Percentiles rank a stretch among this genome's conserved stretches.
Conservation (phyloP, 495 filamentous ascomycete genomes). For the Astrothelium subdiscretum region DNA sequence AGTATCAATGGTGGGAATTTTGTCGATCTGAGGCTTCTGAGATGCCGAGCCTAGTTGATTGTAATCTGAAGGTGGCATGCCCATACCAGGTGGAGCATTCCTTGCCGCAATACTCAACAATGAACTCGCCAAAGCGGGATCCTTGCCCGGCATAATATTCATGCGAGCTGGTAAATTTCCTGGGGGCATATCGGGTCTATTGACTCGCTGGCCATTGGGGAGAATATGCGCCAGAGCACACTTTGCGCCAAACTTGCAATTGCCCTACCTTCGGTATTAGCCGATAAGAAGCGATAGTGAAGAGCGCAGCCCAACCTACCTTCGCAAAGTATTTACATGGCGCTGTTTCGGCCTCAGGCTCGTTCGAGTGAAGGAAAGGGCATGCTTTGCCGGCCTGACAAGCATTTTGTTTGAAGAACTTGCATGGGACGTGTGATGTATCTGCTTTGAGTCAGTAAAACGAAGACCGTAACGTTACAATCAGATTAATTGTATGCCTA, state of each 20-base stretch:
- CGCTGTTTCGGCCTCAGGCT: conserved; percentile 64
- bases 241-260: conserved; percentile 97
- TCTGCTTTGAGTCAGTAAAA: conserved; percentile 40
- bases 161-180: conserved; percentile 54
- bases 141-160: conserved; percentile 37
- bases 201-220: conserved; percentile 84
- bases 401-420: conserved; percentile 92
- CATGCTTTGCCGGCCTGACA: conserved; percentile 94
- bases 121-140: conserved; percentile 64
- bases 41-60: conserved; percentile 17
- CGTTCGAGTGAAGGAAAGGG: conserved; percentile 87
- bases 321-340: conserved; percentile 98
- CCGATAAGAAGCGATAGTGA: conserved; percentile 7
- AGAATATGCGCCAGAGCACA: conserved; percentile 94
- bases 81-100: conserved; percentile 22
- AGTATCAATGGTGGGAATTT: conserved; percentile 67
- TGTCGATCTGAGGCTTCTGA: conserved; percentile 32
- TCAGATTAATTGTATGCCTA: conserved; percentile 30
- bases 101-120: conserved; percentile 57
- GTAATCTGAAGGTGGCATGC: conserved; percentile 28
- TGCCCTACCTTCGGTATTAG: conserved; percentile 49
- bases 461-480: conserved; percentile 4
- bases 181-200: conserved; percentile 58
- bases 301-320: conserved; percentile 39
- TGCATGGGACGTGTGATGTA: conserved; percentile 96